These are phyloP conservation scores for Apiotrichum sp. DNA, from an alignment of 1,284 basidiomycete species.

Conservation along the genomic window DNA sequence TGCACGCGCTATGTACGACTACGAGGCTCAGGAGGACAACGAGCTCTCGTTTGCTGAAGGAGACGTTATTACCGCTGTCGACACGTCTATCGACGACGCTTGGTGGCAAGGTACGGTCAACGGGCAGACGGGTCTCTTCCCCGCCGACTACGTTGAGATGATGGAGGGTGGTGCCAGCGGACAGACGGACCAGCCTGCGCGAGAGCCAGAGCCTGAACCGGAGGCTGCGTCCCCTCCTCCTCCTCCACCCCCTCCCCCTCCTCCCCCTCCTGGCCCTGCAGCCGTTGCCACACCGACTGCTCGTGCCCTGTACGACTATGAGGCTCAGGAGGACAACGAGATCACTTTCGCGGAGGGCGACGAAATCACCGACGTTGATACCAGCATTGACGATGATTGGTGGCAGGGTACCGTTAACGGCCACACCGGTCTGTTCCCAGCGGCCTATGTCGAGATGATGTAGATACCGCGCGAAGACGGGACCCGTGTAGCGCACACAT, in stretches of 20 bases:
- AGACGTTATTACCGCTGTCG: constrained; percentile 59
- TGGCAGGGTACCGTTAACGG: constrained; percentile 73
- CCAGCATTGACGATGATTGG: constrained; percentile 64
- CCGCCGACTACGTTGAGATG: constrained; percentile 42
- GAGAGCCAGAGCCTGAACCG: background rate
- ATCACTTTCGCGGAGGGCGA: constrained; percentile 77
- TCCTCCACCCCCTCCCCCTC: constrained; percentile 32
- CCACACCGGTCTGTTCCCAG: constrained; percentile 69
- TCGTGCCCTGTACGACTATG: constrained; percentile 53
- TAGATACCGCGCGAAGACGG: background rate
- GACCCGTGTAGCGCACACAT: too few species aligned
- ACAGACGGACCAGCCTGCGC: background rate
- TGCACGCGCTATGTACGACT: constrained; percentile 47
- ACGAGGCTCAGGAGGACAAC: constrained; percentile 81
- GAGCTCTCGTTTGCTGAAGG: constrained; percentile 79
- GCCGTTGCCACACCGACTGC: constrained; percentile 19
- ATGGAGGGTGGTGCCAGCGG: constrained; percentile 7
- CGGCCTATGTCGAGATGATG: constrained; percentile 20
- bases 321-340: constrained; percentile 82
- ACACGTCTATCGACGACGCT: constrained; percentile 55
- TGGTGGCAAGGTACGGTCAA: constrained; percentile 79
- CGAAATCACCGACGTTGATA: constrained; percentile 55
- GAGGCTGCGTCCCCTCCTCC: constrained; percentile 21
- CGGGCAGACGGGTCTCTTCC: constrained; percentile 72
- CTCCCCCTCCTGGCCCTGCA: constrained; percentile 25